Percentiles rank a stretch among this genome's conserved stretches.
phyloP scores from a whole-genome alignment of 441 rosid genomes.

The Raphanus hybrid region DNA sequence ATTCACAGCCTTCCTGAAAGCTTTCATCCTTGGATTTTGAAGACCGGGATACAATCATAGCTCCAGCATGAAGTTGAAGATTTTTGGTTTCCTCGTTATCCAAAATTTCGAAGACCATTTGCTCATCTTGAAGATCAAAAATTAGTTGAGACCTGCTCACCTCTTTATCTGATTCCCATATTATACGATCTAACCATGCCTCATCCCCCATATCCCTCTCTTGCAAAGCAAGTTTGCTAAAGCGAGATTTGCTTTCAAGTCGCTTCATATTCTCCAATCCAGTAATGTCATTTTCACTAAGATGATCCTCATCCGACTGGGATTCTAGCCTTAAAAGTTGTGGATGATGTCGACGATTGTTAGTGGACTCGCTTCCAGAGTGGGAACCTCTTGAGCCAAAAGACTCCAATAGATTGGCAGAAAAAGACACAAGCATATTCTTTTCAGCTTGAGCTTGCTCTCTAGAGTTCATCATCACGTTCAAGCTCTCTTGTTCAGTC shows the following conservation, averaged over 20 bases:
- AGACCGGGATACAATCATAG: constrained; percentile 81
- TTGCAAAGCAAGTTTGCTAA: constrained; percentile 58
- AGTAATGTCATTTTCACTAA: constrained; percentile 39
- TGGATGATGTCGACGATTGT: constrained; percentile 68
- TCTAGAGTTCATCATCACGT: constrained; percentile 43
- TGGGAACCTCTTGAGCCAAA: constrained; percentile 51
- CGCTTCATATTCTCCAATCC: constrained; percentile 51
- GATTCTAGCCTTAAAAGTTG: constrained; percentile 91
- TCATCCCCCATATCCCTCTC: constrained; percentile 74
- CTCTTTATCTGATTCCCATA: constrained; percentile 74
- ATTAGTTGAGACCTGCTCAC: constrained; percentile 76
- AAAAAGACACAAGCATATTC: constrained; percentile 42
- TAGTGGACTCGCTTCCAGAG: constrained; percentile 34
- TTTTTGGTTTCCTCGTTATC: constrained; percentile 70
- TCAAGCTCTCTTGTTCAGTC: constrained; percentile 44
- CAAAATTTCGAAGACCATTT: constrained; percentile 91
- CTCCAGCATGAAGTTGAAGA: constrained; percentile 92
- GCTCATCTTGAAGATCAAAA: constrained; percentile 94
- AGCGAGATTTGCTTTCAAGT: constrained; percentile 49
- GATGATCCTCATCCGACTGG: constrained; percentile 49
- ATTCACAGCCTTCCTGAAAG: constrained; percentile 57
- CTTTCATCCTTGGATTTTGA: constrained; percentile 52
- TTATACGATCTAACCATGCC: constrained; percentile 82
- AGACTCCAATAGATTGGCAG: constrained; percentile 62
- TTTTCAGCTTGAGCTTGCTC: constrained; percentile 47